Evolutionary conservation across 768 basidiomycete species (phyloP), one percentile per base, ranked within the genome.

Genomic region (Suillus spraguei): DNA sequence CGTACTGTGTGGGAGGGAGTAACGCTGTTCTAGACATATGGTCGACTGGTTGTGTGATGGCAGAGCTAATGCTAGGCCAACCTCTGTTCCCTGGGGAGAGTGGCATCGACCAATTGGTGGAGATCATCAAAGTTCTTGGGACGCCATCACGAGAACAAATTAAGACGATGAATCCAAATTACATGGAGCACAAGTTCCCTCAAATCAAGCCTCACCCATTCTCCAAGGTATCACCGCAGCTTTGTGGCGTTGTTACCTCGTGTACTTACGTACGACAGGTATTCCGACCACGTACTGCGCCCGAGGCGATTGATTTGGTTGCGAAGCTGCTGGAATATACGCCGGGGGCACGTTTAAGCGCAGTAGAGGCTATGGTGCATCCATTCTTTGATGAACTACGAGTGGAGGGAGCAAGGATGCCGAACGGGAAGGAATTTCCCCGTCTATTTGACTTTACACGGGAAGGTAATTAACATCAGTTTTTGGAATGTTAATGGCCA

Each of bases 111-210:
- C 97, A 99, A 80, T 77, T 99, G 71, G 97, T 99, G 63, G 97
- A 99, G 80, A 99, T 99, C 70, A 99, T 99, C 89, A 99, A 99
- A 78, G 95, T 99, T 50, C 87, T 99, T 60, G 97, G 97, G 17
- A 99, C 97, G 24, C 97, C 97, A 3, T 96, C 97, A 64, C 83
- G 97, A 69, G 97, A 99, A 75, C 97, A 99, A 78, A 99, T 99
- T 86, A 99, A 99, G 89, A 99, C 97, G 69, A 99, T 99, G 97
- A 99, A 99, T 79, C 97, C 97, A 61, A 99, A 99, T 81, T 99
- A 99, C 80, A 99, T 99, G 97, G 97, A 99, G 75, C 97, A 99
- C 87, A 98, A 99, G 79, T 99, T 99, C 83, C 97, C 97, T 2
- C 97, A 99, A 79, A 99, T 99, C 83, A 95, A 97, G 76, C 95